Base-by-base conservation (phyloP, 768 basidiomycete genomes). In the Leccinum uliginosum region DNA sequence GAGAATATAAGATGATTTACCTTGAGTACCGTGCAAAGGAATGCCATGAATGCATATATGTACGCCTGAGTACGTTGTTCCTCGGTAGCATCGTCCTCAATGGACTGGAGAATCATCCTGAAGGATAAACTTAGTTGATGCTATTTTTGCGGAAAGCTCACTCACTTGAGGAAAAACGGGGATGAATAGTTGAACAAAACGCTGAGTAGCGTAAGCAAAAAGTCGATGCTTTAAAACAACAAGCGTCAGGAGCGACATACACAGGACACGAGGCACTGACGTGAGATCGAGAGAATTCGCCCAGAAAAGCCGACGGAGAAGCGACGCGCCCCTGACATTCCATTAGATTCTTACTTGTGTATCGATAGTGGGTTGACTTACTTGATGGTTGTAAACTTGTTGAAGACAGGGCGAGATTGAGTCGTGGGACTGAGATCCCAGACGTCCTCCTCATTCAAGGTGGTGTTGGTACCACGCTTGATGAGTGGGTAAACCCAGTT, bases 161-260 rank as follows among this genome's bases (percentile, higher is more conserved):
- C 79, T 55, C 50, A 84, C 83, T 90, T 92, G 45, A 97, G 78
- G 75, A 95, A 93, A 75, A 85, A 93, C 7, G 94, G 93, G 0
- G 83, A 81, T 0, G 84, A 78, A 71, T 93, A 96, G 62, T 87
- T 88, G 73, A 92, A 87, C 0, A 80, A 29, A 29, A 93, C 85
- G 61, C 85, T 85, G 55, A 86, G 65, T 57, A 86, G 73, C 0
- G 92, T 91, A 43, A 93, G 73, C 2, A 62, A 14, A 58, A 86
- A 84, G 66, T 94, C 92, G 45, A 91, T 58, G 27, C 81, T 83
- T 44, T 51, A 52, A 48, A 43, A 32, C 3, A 26, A 44, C 50
- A 3, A 44, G 46, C 0, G 1, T 49, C 21, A 55, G 17, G 53
- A 51, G 30, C 29, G 23, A 29, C 5, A 11, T 6, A 5, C 19